A percentile compares a stretch with the other conserved stretches of the same genome.
Evolutionary conservation across 2,329 filamentous ascomycete genomes (phyloP).

Genomic region (Microsporum canis): DNA sequence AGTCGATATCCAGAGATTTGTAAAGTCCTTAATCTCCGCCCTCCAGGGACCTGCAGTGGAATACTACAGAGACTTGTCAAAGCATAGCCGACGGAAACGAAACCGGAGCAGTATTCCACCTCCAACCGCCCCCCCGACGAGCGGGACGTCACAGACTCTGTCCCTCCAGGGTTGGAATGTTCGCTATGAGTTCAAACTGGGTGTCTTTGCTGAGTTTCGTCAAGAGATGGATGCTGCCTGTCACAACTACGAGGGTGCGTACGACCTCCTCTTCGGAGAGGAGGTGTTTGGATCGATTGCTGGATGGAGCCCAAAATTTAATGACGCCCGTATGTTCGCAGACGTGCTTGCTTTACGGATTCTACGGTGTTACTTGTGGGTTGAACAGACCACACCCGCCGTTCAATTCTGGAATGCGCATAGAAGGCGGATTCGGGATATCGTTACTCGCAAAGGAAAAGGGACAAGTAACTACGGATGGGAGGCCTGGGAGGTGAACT

Average conservation of each 20-base stretch:
- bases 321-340: constrained; percentile 79
- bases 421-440: constrained; percentile 58
- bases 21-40: constrained; percentile 58
- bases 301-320: constrained; percentile 81
- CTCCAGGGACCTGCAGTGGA: constrained; percentile 68
- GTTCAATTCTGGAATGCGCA: constrained; percentile 72
- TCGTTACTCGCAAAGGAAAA: constrained; percentile 71
- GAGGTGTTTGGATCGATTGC: constrained; percentile 83
- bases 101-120: constrained; percentile 65
- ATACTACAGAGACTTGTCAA: constrained; percentile 89
- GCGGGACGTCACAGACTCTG: constrained; percentile 74
- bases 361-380: constrained; percentile 72
- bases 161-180: constrained; percentile 82
- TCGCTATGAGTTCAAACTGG: constrained; percentile 88
- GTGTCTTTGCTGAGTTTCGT: constrained; percentile 80
- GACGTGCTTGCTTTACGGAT: constrained; percentile 72
- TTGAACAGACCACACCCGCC: constrained; percentile 64
- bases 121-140: constrained; percentile 71
- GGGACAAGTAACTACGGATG: constrained; percentile 85
- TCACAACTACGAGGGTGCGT: constrained; percentile 75
- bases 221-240: constrained; percentile 83
- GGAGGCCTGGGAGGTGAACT: constrained; percentile 82
- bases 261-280: constrained; percentile 67
- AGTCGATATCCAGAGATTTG: constrained; percentile 61
- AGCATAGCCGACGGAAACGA: constrained; percentile 80